These are phyloP conservation scores for Colletotrichum kahawae DNA, from an alignment of 2,329 filamentous ascomycete genomes.

Conservation along the genomic window DNA sequence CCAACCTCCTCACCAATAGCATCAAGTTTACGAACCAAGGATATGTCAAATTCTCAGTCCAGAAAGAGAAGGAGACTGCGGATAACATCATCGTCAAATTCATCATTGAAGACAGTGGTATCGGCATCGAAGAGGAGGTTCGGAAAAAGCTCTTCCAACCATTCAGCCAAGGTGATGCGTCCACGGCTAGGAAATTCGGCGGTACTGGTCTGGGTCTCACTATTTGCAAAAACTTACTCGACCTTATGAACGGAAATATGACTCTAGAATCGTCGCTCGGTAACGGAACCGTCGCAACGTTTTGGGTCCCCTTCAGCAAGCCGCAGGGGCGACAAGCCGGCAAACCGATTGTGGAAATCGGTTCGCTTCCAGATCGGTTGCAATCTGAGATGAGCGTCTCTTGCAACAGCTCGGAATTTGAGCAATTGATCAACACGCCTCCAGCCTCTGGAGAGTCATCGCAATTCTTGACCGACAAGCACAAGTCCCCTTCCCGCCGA, in stretches of 20 bases:
- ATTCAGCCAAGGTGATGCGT: slow-evolving; percentile 82
- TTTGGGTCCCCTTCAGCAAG: slow-evolving; percentile 80
- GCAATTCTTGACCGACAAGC: slow-evolving; percentile 26
- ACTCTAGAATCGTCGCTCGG: slow-evolving; percentile 70
- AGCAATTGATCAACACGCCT: slow-evolving; percentile 50
- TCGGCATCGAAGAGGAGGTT: slow-evolving; percentile 81
- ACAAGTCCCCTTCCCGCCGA: slow-evolving; percentile 29
- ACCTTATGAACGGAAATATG: slow-evolving; percentile 81
- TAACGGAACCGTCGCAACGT: slow-evolving; percentile 74
- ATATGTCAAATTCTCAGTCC: slow-evolving; percentile 69
- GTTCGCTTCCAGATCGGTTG: slow-evolving; percentile 69
- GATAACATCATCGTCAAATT: slow-evolving; percentile 74
- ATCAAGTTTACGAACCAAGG: slow-evolving; percentile 78
- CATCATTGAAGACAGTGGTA: slow-evolving; percentile 77
- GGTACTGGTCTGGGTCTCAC: slow-evolving; percentile 80
- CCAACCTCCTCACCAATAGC: slow-evolving; percentile 78
- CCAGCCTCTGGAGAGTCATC: slow-evolving; percentile 27
- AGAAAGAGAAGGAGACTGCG: slow-evolving; percentile 65
- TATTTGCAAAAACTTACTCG: slow-evolving; percentile 81
- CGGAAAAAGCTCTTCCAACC: slow-evolving; percentile 76
- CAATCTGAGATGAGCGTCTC: slow-evolving; percentile 69
- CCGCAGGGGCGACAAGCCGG: slow-evolving; percentile 55
- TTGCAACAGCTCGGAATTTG: slow-evolving; percentile 70
- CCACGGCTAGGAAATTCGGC: slow-evolving; percentile 78
- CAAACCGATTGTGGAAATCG: slow-evolving; percentile 59